A percentile compares a stretch with the other conserved stretches of the same genome.
These are phyloP conservation scores for Monosporozyma yasuniensis DNA, from an alignment of 805 yeast genomes.

Conservation along the genomic window DNA sequence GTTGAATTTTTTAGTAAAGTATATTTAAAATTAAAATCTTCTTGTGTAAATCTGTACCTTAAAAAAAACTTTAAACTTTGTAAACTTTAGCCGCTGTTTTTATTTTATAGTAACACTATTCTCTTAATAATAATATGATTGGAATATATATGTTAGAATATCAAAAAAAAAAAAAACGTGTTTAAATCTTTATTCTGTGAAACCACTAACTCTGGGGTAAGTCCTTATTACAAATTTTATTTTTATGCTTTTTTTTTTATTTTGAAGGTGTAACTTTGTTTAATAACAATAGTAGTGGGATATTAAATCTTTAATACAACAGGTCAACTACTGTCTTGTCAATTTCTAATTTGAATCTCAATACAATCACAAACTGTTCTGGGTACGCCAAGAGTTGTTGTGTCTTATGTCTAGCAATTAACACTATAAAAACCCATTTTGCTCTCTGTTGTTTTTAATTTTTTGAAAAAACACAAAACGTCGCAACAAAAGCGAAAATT, in stretches of 20 bases:
- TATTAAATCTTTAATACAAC: neutral
- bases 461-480: neutral
- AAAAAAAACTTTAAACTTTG: neutral
- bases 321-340: neutral
- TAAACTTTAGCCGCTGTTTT: neutral
- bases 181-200: too few relatives aligned
- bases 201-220: neutral
- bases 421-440: neutral
- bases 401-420: neutral
- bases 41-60: neutral
- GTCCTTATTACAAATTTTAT: neutral
- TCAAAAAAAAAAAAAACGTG: too few relatives aligned
- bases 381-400: neutral
- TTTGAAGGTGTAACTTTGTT: neutral
- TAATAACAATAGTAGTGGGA: neutral
- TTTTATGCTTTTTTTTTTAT: neutral
- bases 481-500: constrained; percentile 1
- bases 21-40: too few relatives aligned
- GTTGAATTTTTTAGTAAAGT: neutral
- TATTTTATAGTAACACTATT: neutral
- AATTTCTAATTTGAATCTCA: neutral
- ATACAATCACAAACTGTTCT: neutral
- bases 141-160: too few relatives aligned
- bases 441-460: neutral
- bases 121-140: too few relatives aligned